Conservation (phyloP, 2,329 filamentous ascomycete species). For the Fusarium chuoi region DNA sequence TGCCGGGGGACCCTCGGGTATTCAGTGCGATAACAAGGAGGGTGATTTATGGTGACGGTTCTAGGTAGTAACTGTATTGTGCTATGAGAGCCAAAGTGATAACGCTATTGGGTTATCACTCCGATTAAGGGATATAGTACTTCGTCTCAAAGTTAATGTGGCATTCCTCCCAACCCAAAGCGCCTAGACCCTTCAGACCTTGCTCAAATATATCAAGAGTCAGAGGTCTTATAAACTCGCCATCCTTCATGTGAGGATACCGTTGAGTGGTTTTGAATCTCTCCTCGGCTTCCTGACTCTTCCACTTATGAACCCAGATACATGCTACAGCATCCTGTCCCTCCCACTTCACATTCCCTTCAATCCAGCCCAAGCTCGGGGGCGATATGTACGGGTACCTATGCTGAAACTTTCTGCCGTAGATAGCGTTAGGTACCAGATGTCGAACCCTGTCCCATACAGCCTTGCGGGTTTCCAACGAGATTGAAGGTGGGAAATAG, state of each 20-base stretch:
- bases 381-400: fast-evolving
- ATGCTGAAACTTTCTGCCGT: not conserved
- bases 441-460: not conserved
- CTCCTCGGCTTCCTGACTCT: not conserved
- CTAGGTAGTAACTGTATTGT: fast-evolving
- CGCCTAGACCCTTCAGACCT: not conserved
- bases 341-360: not conserved
- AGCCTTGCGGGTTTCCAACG: not conserved
- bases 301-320: not conserved
- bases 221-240: not conserved
- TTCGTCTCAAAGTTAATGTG: fast-evolving
- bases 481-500: not conserved
- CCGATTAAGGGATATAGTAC: not conserved
- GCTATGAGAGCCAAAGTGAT: too few relatives aligned
- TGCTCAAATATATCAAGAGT: not conserved
- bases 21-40: not conserved
- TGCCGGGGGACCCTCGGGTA: fast-evolving
- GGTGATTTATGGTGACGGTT: not conserved
- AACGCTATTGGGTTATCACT: too few relatives aligned
- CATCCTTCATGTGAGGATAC: not conserved
- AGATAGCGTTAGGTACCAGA: not conserved
- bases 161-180: not conserved
- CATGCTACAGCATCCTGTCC: fast-evolving
- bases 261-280: not conserved
- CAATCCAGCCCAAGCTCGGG: not conserved